Base-by-base conservation (phyloP, 257 asterid species). In the Jaltomata sinuosa region DNA sequence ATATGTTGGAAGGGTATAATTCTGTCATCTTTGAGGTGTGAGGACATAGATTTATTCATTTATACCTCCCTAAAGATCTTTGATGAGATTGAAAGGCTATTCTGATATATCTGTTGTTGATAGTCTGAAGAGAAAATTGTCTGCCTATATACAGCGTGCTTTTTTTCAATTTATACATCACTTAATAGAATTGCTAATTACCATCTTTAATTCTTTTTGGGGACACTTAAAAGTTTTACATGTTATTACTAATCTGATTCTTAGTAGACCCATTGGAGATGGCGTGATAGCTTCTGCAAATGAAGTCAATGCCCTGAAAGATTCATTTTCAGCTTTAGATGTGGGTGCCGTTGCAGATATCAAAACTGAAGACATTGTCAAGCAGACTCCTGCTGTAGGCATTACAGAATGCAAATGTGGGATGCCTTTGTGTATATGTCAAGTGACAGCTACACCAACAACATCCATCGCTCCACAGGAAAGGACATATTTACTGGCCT, bases 391-490 rank as follows among this genome's bases (percentile, higher is more conserved):
- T 81, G 71, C 55, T 25, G 89, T 86, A 61, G 90, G 89, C 84
- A 88, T 89, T 85, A 68, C 83, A 78, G 97, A 92, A 32, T 97
- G 99, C 91, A 94, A 94, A 88, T 97, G 99, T 85, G 99, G 99
- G 61, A 97, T 97, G 99, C 99, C 99, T 72, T 91, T 97, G 90
- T 97, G 99, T 91, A 97, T 95, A 84, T 97, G 99, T 85, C 97
- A 95, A 91, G 99, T 94, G 83, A 93, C 98, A 72, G 89, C 90
- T 85, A 87, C 93, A 82, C 89, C 91, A 62, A 91, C 88, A 68
- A 94, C 89, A 83, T 42, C 90, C 62, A 85, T 77, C 65, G 45
- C 85, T 79, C 78, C 86, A 86, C 93, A 89, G 96, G 99, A 87
- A 91, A 88, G 88, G 65, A 74, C 54, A 21, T 53, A 74, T 85